phyloP scores from a whole-genome alignment of 2,329 filamentous ascomycete genomes.

The Xylaria sp. region DNA sequence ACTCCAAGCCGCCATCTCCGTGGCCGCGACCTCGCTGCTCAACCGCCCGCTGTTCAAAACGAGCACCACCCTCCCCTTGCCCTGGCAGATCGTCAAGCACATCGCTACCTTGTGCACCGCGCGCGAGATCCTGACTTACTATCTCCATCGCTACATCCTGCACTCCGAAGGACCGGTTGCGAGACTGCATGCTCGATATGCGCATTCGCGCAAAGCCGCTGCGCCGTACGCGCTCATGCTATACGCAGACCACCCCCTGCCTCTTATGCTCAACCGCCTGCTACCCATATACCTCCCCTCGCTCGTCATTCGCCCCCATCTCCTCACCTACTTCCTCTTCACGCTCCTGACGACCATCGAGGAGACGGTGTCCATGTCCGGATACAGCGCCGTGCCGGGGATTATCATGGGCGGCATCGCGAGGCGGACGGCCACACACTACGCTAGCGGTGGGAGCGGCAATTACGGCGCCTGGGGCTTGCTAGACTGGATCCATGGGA shows the following conservation, averaged over 20 bases:
- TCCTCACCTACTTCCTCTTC: conserved; percentile 77
- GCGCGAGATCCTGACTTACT: conserved; percentile 74
- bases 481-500: conserved; percentile 71
- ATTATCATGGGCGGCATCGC: conserved; percentile 64
- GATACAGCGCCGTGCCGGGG: conserved; percentile 70
- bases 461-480: conserved; percentile 73
- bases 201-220: conserved; percentile 62
- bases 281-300: conserved; percentile 74
- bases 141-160: conserved; percentile 77
- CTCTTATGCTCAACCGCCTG: conserved; percentile 71
- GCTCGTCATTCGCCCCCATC: conserved; percentile 72
- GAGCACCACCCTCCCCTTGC: conserved; percentile 61
- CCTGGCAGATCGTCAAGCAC: conserved; percentile 65
- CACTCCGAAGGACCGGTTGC: conserved; percentile 62
- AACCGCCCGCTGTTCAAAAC: conserved; percentile 59
- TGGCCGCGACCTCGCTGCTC: conserved; percentile 52
- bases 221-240: conserved; percentile 72
- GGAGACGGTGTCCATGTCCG: conserved; percentile 74
- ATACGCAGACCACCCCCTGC: conserved; percentile 75
- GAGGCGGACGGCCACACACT: conserved; percentile 62
- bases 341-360: conserved; percentile 72
- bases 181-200: conserved; percentile 57
- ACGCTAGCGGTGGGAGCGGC: conserved; percentile 64
- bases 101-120: conserved; percentile 56
- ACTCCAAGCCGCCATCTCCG: conserved; percentile 57